Percentiles rank a stretch among this genome's conserved stretches.
phyloP scores from a whole-genome alignment of 2,329 filamentous ascomycete genomes.

The Lithohypha guttulata region DNA sequence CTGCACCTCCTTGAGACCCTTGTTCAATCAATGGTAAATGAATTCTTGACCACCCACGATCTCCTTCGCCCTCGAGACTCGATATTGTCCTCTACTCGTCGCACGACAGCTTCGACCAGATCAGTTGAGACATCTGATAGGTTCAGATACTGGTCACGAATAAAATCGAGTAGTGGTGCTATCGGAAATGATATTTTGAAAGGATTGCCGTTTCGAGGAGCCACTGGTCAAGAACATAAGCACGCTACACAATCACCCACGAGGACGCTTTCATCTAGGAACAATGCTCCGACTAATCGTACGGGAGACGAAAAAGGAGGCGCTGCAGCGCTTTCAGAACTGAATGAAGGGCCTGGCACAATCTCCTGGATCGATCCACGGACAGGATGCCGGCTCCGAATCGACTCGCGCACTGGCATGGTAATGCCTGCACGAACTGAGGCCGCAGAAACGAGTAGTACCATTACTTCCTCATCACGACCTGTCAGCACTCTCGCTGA shows the following conservation, averaged over 20 bases:
- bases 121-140: neutral
- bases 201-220: slow-evolving; percentile 6
- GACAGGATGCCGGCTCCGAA: slow-evolving; percentile 32
- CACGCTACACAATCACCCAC: neutral
- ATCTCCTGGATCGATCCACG: slow-evolving; percentile 58
- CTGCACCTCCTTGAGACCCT: neutral
- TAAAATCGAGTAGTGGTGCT: slow-evolving; percentile 3
- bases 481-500: too few relatives aligned
- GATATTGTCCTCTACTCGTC: too few relatives aligned
- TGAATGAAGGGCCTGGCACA: too few relatives aligned
- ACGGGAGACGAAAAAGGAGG: too few relatives aligned
- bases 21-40: neutral
- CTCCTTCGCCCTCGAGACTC: neutral
- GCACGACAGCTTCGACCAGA: neutral
- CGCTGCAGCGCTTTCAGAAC: too few relatives aligned
- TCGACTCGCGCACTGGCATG: slow-evolving; percentile 29
- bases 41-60: slow-evolving; percentile 5
- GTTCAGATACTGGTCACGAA: slow-evolving; percentile 2
- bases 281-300: too few relatives aligned
- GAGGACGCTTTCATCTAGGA: too few relatives aligned
- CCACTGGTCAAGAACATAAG: neutral
- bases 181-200: slow-evolving; percentile 1
- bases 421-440: too few relatives aligned
- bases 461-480: too few relatives aligned
- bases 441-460: too few relatives aligned